phyloP scores from a whole-genome alignment of 352 stramenopile species.

The Globisporangium heterothallicum region DNA sequence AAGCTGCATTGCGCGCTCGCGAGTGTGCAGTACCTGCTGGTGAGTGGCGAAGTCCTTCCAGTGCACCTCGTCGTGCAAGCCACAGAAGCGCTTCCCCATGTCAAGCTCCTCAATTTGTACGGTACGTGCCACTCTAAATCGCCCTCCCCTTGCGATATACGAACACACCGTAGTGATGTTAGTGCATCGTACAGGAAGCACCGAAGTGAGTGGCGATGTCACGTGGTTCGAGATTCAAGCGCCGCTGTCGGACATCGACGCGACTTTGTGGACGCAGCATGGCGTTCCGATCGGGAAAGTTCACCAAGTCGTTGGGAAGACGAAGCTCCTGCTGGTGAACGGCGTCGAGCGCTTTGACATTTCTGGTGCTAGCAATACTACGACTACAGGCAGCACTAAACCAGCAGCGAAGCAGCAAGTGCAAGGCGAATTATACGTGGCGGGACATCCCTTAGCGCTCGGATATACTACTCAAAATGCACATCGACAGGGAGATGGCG shows the following conservation, averaged over 20 bases:
- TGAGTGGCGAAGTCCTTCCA: constrained; percentile 45
- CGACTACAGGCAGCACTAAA: too few relatives aligned
- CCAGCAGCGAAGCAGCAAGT: neutral
- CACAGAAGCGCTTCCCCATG: constrained; percentile 17
- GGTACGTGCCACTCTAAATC: constrained; percentile 24
- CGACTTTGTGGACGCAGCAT: constrained; percentile 22
- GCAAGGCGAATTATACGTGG: constrained; percentile 33
- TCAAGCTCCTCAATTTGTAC: constrained; percentile 53
- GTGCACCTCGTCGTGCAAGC: constrained; percentile 22
- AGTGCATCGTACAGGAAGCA: too few relatives aligned
- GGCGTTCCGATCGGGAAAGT: constrained; percentile 43
- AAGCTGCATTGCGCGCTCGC: constrained; percentile 8
- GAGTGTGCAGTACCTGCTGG: constrained; percentile 30
- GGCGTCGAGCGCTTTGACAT: constrained; percentile 3
- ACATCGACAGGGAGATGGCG: neutral
- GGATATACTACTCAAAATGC: constrained; percentile 25
- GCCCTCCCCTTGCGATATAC: too few relatives aligned
- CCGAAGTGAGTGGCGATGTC: constrained; percentile 57
- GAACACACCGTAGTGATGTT: too few relatives aligned
- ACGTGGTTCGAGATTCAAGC: constrained; percentile 33
- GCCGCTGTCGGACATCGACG: constrained; percentile 13
- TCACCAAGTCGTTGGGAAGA: constrained; percentile 17
- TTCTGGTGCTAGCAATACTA: constrained; percentile 13
- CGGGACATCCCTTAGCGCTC: constrained; percentile 22
- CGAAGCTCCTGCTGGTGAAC: constrained; percentile 21